Evolutionary conservation across 106 monocot species (phyloP), one percentile per base, ranked within the genome.

Genomic region (Hemerocallis citrina): DNA sequence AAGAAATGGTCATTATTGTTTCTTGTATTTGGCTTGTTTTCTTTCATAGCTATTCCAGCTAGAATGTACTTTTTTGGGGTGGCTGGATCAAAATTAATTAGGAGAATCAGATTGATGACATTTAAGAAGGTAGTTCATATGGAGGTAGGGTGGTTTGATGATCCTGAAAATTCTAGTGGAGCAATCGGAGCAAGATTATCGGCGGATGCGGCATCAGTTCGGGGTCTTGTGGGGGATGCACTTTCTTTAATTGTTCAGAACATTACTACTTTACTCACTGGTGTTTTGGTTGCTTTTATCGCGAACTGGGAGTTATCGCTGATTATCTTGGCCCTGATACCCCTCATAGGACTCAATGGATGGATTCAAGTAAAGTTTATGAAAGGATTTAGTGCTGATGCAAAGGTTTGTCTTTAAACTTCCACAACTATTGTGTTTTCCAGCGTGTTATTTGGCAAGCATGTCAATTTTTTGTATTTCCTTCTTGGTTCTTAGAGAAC

Each of bases 121-220:
- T 78, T 78, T 46, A 33, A 68, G 21, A 78, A 78, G 38, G 59
- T 78, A 3, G 67, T 78, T 19, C 67, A 78, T 32, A 78, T 78
- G 77, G 72, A 78, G 37, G 60, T 78, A 10, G 67, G 33, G 15
- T 78, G 77, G 77, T 78, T 78, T 43, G 77, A 78, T 47, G 22
- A 72, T 2, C 32, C 67, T 40, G 67, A 71, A 16, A 72, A 77
- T 55, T 71, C 77, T 1, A 71, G 72, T 27, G 77, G 77, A 24
- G 72, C 72, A 7, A 61, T 78, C 20, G 72, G 77, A 10, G 77
- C 77, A 21, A 78, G 67, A 25, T 29, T 78, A 14, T 78, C 77
- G 41, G 49, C 67, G 25, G 77, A 72, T 63, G 77, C 77, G 20
- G 67, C 77, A 6, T 41, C 50, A 27, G 62, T 72, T 34, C 39